Base-by-base conservation (phyloP, 805 yeast species). In the Zygosaccharomyces bailii region DNA sequence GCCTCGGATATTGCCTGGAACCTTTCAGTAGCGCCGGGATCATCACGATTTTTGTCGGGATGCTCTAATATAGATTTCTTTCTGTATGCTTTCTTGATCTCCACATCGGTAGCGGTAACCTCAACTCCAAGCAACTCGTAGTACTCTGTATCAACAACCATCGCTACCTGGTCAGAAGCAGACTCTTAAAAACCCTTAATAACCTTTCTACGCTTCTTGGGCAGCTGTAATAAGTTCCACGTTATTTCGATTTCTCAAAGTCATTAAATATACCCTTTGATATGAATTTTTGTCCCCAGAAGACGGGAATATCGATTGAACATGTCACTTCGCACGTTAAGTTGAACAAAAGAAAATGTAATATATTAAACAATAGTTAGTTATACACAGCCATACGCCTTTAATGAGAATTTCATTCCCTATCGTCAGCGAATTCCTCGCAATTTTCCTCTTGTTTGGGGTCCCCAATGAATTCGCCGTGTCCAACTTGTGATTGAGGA, bases 1-100 rank as follows among this genome's bases (percentile, higher is more conserved):
- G 93, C 93, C 59, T 84, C 87, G 3, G 75, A 68, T 2, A 72
- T 69, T n/a, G 68, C 68, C 45, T 72, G 77, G 48, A 86, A 86
- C 65, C 80, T 82, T 49, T 74, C 75, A 14, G 87, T 86, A 7
- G 95, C 93, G 13, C 70, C 70, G 4, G 88, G 87, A 60, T 84
- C 86, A 50, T 80, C 77, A 21, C 84, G 86, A 55, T 85, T 85
- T 65, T 85, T 85, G 62, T 85, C 95, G 2, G 95, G 95, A 62
- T 85, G 95, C 54, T 79, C 80, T 54, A 75, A 77, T 43, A 85
- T 73, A 1, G 95, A 89, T 63, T 80, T 79, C 61, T 81, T 82
- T 46, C 93, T 70, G 65, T 86, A 86, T 0, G 91, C 90, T 60
- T 84, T 86, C 60, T 85, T 86, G 63, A 86, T 81, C 45, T 83